Conservation (phyloP, 2,329 filamentous ascomycete genomes). For the Thermomyces lanuginosus region DNA sequence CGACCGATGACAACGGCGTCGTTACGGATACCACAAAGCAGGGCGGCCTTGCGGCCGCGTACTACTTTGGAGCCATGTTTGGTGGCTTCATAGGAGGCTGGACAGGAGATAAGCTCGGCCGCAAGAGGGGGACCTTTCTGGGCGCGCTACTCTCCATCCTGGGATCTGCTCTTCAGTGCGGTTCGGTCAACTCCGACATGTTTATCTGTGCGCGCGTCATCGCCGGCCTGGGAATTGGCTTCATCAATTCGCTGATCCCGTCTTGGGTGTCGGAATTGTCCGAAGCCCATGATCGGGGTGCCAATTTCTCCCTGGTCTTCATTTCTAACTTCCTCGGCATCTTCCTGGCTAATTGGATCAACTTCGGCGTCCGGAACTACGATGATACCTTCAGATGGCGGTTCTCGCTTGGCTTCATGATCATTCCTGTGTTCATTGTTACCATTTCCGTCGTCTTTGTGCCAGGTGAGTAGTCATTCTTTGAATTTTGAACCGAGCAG, state of each 20-base stretch:
- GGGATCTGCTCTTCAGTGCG: constrained; percentile 14
- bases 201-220: constrained; percentile 17
- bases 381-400: constrained; percentile 12
- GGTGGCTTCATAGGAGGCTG: constrained; percentile 14
- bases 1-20: constrained; percentile 11
- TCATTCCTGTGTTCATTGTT: constrained; percentile 12
- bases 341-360: constrained; percentile 16
- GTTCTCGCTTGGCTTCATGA: constrained; percentile 17
- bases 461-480: constrained; percentile 2
- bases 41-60: constrained; percentile 15
- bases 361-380: constrained; percentile 13
- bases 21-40: constrained; percentile 15
- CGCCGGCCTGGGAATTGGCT: constrained; percentile 17
- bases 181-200: constrained; percentile 9
- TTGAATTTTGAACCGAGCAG: neutral
- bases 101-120: constrained; percentile 13
- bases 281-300: constrained; percentile 13
- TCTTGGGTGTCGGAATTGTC: constrained; percentile 14
- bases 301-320: constrained; percentile 15
- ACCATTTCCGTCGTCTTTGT: constrained; percentile 12
- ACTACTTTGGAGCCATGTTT: constrained; percentile 16
- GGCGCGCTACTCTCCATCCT: constrained; percentile 12
- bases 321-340: constrained; percentile 16
- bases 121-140: constrained; percentile 12
- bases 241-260: constrained; percentile 15